Base-by-base conservation (phyloP, 129 eudicot genomes). In the Chrysanthemum lavandulifolium region DNA sequence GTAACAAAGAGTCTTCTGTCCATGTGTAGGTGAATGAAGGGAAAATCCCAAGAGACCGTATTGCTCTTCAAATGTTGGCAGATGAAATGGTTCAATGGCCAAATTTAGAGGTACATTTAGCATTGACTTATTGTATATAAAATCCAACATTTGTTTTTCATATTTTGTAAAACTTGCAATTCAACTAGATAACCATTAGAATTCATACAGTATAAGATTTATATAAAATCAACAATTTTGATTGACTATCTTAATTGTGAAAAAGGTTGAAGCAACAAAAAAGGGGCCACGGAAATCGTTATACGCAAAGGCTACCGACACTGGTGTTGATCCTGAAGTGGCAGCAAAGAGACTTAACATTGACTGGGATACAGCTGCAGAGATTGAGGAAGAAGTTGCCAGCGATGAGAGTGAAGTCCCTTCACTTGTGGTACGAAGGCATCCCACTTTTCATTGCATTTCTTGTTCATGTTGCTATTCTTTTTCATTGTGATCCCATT, bases 81-180 rank as follows among this genome's bases (percentile, higher is more conserved):
- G 92, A 93, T 73, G 98, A 93, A 84, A 84, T 93, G 92, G 74
- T 79, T 54, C 87, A 84, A 76, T 93, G 98, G 98, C 98, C 98
- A 61, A 89, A 90, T 84, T 82, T 93, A 74, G 98, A 93, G 95
- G 98, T 92, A 82, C 68, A 59, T 16, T 64, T 54, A 63, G 5
- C 25, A 33, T 40, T 9, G 40, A 33, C 40, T 4, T 23, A 11
- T 61, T 33, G 23, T 63, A 63, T 63, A 15, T 58, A 63, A 16
- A 15, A n/a, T 61, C 55, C 43, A 25, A n/a, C 53, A 45, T 19
- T 70, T 55, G 25, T 36, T 33, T 29, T 64, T 25, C 3, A 29
- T 58, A 5, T 8, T 13, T 1, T 8, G 36, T 29, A 48, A 45
- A 75, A 56, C 60, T 67, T 67, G 36, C 43, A 47, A 48, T 23